Evolutionary conservation across 176 grass and related monocot species (phyloP).

Genomic region (Musa beccarii): DNA sequence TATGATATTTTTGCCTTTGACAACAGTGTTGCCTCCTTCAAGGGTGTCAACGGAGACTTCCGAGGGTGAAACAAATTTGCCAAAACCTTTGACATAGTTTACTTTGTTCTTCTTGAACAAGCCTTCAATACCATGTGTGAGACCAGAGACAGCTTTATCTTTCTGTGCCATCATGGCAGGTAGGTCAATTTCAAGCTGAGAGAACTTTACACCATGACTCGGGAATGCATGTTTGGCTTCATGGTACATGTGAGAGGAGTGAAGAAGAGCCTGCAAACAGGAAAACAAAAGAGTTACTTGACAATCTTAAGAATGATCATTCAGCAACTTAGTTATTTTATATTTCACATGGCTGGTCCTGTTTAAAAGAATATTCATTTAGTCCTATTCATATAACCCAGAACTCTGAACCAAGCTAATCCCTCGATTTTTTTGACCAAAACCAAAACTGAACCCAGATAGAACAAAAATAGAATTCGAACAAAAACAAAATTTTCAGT

Average conservation of each 20-base stretch:
- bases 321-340: neutral
- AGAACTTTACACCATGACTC: slow-evolving; percentile 73
- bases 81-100: slow-evolving; percentile 80
- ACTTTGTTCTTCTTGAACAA: slow-evolving; percentile 99
- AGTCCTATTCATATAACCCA: too few relatives aligned
- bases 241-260: slow-evolving; percentile 96
- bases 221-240: slow-evolving; percentile 80
- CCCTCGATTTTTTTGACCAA: too few relatives aligned
- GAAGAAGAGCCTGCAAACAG: slow-evolving; percentile 74
- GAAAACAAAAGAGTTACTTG: neutral
- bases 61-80: slow-evolving; percentile 71
- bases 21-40: slow-evolving; percentile 65
- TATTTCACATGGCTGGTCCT: neutral
- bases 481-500: too few relatives aligned
- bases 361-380: neutral
- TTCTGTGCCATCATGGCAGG: slow-evolving; percentile 96
- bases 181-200: slow-evolving; percentile 76
- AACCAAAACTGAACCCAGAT: too few relatives aligned
- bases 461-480: too few relatives aligned
- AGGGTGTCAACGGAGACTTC: slow-evolving; percentile 87
- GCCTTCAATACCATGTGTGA: slow-evolving; percentile 91
- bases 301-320: neutral
- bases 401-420: too few relatives aligned
- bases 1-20: slow-evolving; percentile 86
- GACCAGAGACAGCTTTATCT: slow-evolving; percentile 80